Evolutionary conservation across 2,329 filamentous ascomycete species (phyloP).

Genomic region (Fusarium globosum): DNA sequence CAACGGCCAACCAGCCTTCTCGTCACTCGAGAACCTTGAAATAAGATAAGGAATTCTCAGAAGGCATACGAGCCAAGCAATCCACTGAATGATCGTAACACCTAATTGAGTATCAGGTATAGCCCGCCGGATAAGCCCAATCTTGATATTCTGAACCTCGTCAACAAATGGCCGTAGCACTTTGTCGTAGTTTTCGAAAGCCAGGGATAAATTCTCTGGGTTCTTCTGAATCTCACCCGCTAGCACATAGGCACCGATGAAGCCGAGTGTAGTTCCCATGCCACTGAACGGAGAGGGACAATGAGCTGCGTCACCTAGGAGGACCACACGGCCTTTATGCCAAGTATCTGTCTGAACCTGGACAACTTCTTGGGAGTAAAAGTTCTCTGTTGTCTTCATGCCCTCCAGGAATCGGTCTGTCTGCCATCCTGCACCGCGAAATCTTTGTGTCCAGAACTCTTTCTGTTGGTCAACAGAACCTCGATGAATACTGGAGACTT

Average conservation of each 20-base stretch:
- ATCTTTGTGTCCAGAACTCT: slow-evolving; percentile 23
- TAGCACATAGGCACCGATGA: slow-evolving; percentile 27
- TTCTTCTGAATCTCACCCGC: slow-evolving; percentile 27
- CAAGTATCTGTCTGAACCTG: slow-evolving; percentile 21
- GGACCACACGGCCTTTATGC: slow-evolving; percentile 15
- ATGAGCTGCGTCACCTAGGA: slow-evolving; percentile 23
- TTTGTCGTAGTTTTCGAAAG: slow-evolving; percentile 28
- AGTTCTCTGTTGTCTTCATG: slow-evolving; percentile 23
- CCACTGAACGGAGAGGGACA: slow-evolving; percentile 31
- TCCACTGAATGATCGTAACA: slow-evolving; percentile 22
- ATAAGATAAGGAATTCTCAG: slow-evolving; percentile 14
- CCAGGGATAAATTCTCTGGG: slow-evolving; percentile 4
- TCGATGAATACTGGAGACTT: slow-evolving; percentile 13
- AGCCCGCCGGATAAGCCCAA: not conserved
- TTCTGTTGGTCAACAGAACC: slow-evolving; percentile 23
- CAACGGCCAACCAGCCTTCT: slow-evolving; percentile 26
- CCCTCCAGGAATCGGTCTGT: slow-evolving; percentile 21
- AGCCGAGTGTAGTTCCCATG: slow-evolving; percentile 25
- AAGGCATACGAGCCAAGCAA: slow-evolving; percentile 25
- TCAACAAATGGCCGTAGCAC: slow-evolving; percentile 17
- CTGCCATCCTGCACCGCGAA: slow-evolving; percentile 22
- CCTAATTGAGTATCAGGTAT: slow-evolving; percentile 20
- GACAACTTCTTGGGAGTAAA: slow-evolving; percentile 29
- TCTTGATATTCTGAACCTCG: slow-evolving; percentile 25
- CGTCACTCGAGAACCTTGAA: slow-evolving; percentile 24